These are phyloP conservation scores for Avena atlantica DNA, from an alignment of 176 grass and related monocot species.

Conservation along the genomic window DNA sequence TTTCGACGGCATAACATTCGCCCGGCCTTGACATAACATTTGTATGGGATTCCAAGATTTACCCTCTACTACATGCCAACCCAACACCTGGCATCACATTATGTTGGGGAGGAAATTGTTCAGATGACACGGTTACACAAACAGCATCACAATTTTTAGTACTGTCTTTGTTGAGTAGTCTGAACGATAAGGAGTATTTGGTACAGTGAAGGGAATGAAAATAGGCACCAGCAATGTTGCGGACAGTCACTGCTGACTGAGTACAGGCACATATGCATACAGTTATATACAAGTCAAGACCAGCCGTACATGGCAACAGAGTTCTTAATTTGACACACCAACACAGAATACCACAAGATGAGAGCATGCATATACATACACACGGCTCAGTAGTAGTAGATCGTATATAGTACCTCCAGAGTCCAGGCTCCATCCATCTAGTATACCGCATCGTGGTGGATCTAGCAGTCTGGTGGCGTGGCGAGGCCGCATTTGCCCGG, in stretches of 20 bases:
- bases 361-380: not conserved
- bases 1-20: no score
- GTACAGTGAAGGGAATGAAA: no score
- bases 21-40: no score
- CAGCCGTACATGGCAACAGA: not conserved
- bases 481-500: conserved; percentile 59
- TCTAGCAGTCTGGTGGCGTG: conserved; percentile 45
- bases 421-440: not conserved
- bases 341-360: not conserved
- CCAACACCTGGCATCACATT: not conserved
- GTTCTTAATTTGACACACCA: not conserved
- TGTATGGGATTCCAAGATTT: not conserved
- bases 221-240: no score
- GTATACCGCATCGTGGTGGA: not conserved
- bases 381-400: not conserved
- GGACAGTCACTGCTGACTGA: no score
- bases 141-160: not conserved
- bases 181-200: no score
- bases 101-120: not conserved
- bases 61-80: not conserved
- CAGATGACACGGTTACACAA: not conserved
- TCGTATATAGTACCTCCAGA: not conserved
- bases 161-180: no score
- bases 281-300: not conserved
- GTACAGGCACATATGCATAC: not conserved